phyloP scores from a whole-genome alignment of 495 filamentous ascomycete genomes.

The Cercophora scortea region DNA sequence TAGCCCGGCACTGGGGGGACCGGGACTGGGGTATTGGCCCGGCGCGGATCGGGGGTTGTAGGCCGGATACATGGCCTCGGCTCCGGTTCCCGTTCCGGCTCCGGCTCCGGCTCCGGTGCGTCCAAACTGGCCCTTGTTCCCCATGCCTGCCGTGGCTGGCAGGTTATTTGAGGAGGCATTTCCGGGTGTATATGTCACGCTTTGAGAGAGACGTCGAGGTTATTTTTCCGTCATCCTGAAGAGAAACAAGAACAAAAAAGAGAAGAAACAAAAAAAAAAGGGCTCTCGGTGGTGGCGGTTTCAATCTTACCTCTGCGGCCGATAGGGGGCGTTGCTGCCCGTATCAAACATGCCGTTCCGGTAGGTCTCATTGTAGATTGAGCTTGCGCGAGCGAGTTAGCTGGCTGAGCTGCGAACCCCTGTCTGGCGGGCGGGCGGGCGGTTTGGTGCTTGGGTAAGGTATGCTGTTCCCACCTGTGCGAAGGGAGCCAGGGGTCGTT shows the following conservation, averaged over 20 bases:
- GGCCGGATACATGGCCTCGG: constrained; percentile 1
- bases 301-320: constrained; percentile 39
- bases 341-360: constrained; percentile 20
- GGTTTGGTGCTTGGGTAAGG: constrained; percentile 17
- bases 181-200: constrained; percentile 31
- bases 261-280: constrained; percentile 1
- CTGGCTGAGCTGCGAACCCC: constrained; percentile 16
- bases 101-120: constrained; percentile 11
- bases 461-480: constrained; percentile 39
- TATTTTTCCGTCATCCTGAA: constrained; percentile 32
- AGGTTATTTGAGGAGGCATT: constrained; percentile 30
- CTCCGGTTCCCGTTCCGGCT: background rate
- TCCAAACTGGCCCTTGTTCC: constrained; percentile 10
- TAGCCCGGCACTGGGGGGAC: too few relatives aligned
- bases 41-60: constrained; percentile 29
- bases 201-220: constrained; percentile 27
- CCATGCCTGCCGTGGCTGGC: constrained; percentile 16
- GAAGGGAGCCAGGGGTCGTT: constrained; percentile 38
- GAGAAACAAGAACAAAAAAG: background rate
- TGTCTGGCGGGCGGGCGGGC: constrained; percentile 1
- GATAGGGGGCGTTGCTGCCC: constrained; percentile 30
- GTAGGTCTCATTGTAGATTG: constrained; percentile 32
- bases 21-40: constrained; percentile 20
- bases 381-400: constrained; percentile 31
- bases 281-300: constrained; percentile 8